A percentile compares a stretch with the other conserved stretches of the same genome.
Conservation (phyloP, 352 stramenopile genomes). For the Thalassiosira exigua region DNA sequence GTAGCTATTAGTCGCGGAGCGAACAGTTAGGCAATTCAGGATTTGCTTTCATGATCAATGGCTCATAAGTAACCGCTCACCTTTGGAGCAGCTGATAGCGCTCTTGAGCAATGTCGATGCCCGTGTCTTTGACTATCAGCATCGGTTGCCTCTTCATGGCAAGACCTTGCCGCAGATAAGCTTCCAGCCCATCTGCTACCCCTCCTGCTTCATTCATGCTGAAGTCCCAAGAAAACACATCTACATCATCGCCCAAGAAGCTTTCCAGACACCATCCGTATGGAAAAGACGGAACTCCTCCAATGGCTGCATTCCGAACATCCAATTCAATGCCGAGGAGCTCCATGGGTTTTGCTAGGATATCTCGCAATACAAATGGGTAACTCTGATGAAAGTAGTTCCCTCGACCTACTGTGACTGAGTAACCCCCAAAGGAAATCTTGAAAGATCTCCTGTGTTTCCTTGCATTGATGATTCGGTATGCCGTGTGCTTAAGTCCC, state of each 20-base stretch:
- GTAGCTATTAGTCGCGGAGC: no score
- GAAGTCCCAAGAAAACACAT: slow-evolving; percentile 79
- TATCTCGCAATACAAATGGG: slow-evolving; percentile 69
- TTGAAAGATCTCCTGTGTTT: slow-evolving; percentile 35
- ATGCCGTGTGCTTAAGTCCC: slow-evolving; percentile 34
- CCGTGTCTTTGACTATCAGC: slow-evolving; percentile 72
- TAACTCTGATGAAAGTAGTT: slow-evolving; percentile 80
- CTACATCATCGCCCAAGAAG: slow-evolving; percentile 66
- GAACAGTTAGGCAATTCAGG: no score
- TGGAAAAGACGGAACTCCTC: slow-evolving; percentile 74
- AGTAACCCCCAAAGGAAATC: slow-evolving; percentile 76
- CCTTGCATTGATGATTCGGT: slow-evolving; percentile 19
- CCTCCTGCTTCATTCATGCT: slow-evolving; percentile 74
- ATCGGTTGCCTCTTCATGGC: slow-evolving; percentile 57
- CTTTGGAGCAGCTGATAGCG: slow-evolving; percentile 16
- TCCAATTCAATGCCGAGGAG: slow-evolving; percentile 57
- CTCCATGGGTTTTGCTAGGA: slow-evolving; percentile 59
- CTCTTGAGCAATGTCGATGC: slow-evolving; percentile 15
- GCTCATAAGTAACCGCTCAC: slow-evolving; percentile 1
- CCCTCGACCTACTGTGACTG: slow-evolving; percentile 71
- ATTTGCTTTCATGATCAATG: no score
- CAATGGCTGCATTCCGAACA: slow-evolving; percentile 75
- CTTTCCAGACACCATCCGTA: slow-evolving; percentile 77
- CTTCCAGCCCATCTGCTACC: slow-evolving; percentile 49
- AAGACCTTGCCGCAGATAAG: slow-evolving; percentile 63